phyloP scores from a whole-genome alignment of 208 protist species.

The Leishmania aethiopica region DNA sequence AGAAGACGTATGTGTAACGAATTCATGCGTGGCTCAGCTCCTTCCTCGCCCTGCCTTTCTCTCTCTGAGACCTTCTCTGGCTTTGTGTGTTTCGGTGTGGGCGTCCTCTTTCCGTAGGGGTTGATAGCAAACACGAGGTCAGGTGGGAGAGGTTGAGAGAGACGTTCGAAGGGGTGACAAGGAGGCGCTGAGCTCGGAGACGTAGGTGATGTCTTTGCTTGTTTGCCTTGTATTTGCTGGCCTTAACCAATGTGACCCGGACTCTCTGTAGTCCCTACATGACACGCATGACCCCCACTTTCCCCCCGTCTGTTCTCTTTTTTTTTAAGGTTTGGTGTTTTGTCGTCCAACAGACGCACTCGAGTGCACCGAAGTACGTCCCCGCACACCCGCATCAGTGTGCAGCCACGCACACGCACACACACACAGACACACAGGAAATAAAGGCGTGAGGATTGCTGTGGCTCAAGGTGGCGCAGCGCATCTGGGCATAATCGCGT shows the following conservation, averaged over 20 bases:
- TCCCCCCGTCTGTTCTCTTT: neutral
- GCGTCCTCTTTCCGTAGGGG: neutral
- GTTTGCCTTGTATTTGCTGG: neutral
- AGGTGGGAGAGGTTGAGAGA: neutral
- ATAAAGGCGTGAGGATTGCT: neutral
- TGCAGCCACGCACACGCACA: neutral
- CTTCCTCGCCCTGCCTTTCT: neutral
- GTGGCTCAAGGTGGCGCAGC: neutral
- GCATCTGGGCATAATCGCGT: neutral
- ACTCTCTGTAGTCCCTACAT: neutral
- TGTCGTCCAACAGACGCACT: neutral
- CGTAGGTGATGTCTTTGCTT: neutral
- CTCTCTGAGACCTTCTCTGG: too few species aligned
- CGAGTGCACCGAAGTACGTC: neutral
- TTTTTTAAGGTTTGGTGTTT: neutral
- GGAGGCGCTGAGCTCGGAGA: neutral
- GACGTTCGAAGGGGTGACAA: neutral
- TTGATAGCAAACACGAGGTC: neutral
- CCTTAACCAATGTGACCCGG: neutral
- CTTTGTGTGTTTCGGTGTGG: neutral
- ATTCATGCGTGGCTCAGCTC: neutral
- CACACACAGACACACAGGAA: neutral
- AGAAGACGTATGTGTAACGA: slow-evolving; percentile 19
- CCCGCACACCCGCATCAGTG: too few species aligned
- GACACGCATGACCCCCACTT: neutral